phyloP scores from a whole-genome alignment of 768 basidiomycete species.

The Cystobasidiopsis lactophilus region DNA sequence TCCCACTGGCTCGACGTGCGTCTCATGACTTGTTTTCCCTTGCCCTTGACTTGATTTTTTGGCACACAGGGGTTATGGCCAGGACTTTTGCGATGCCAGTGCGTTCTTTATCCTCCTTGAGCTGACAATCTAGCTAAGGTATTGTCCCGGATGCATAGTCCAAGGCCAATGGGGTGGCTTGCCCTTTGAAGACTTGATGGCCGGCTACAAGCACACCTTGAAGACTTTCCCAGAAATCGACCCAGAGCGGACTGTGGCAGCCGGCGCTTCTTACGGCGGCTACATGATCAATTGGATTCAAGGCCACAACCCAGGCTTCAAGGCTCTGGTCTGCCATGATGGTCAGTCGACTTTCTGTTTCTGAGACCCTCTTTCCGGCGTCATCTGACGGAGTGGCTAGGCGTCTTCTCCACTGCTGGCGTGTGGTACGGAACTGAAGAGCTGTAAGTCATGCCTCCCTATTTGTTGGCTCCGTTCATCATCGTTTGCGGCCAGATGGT shows the following conservation, averaged over 20 bases:
- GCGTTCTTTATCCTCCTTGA: slow-evolving; percentile 14
- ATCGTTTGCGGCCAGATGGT: neutral
- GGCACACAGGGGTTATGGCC: slow-evolving; percentile 5
- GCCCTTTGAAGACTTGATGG: slow-evolving; percentile 25
- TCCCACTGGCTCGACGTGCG: slow-evolving; percentile 82
- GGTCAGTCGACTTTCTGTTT: slow-evolving; percentile 33
- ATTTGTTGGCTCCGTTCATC: neutral
- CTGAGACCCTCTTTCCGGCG: neutral
- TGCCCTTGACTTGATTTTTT: neutral
- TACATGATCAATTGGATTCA: slow-evolving; percentile 46
- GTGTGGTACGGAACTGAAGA: slow-evolving; percentile 31
- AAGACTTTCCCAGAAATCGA: slow-evolving; percentile 24
- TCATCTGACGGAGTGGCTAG: neutral
- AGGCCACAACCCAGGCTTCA: slow-evolving; percentile 81
- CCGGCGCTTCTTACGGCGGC: slow-evolving; percentile 15
- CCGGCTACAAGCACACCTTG: slow-evolving; percentile 22
- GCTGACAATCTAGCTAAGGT: slow-evolving; percentile 10
- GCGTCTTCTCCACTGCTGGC: slow-evolving; percentile 56
- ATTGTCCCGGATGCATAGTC: slow-evolving; percentile 19
- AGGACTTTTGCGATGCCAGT: slow-evolving; percentile 6
- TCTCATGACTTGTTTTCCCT: slow-evolving; percentile 47
- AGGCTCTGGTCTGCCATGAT: slow-evolving; percentile 77
- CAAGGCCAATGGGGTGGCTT: slow-evolving; percentile 25
- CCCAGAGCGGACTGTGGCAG: slow-evolving; percentile 32
- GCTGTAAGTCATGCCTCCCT: slow-evolving; percentile 18